Conservation (phyloP, 1,284 basidiomycete species). For the Tylopilus sp. region DNA sequence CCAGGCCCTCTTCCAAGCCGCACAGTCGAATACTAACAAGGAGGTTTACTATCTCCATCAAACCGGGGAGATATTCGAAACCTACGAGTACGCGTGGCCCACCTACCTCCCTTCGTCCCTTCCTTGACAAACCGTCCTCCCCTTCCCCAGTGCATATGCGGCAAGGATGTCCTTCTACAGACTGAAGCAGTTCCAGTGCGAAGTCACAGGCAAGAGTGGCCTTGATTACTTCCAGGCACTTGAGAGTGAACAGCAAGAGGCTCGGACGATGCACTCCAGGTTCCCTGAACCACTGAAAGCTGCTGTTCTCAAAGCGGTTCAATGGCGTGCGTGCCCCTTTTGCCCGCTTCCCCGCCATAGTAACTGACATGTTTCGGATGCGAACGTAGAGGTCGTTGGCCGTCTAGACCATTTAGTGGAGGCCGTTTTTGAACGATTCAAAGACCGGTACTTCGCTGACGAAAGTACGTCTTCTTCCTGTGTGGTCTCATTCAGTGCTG, state of each 20-base stretch:
- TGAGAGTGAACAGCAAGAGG: constrained; percentile 86
- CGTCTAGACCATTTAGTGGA: constrained; percentile 93
- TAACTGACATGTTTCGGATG: constrained; percentile 13
- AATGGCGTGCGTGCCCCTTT: constrained; percentile 78
- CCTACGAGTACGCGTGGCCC: constrained; percentile 71
- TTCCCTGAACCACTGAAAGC: constrained; percentile 92
- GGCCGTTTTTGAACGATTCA: constrained; percentile 90
- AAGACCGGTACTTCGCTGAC: constrained; percentile 86
- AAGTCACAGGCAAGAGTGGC: constrained; percentile 90
- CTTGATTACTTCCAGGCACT: constrained; percentile 93
- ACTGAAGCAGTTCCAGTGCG: constrained; percentile 89
- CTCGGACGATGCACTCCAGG: constrained; percentile 78
- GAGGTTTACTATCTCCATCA: constrained; percentile 86
- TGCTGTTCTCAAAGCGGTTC: constrained; percentile 84
- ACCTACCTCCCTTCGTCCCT: constrained; percentile 12
- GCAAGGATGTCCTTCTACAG: constrained; percentile 91
- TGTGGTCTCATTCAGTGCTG: constrained; percentile 12
- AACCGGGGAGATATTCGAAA: constrained; percentile 93
- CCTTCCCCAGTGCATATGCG: constrained; percentile 69
- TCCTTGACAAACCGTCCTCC: constrained; percentile 23
- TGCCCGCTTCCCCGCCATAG: constrained; percentile 16
- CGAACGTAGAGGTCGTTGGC: constrained; percentile 80
- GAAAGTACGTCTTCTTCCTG: constrained; percentile 63
- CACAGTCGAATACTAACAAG: constrained; percentile 57
- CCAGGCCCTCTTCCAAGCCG: constrained; percentile 57